Percentiles rank a stretch among this genome's conserved stretches.
Conservation (phyloP, 306 rosid genomes). For the Hippophae tibetana region DNA sequence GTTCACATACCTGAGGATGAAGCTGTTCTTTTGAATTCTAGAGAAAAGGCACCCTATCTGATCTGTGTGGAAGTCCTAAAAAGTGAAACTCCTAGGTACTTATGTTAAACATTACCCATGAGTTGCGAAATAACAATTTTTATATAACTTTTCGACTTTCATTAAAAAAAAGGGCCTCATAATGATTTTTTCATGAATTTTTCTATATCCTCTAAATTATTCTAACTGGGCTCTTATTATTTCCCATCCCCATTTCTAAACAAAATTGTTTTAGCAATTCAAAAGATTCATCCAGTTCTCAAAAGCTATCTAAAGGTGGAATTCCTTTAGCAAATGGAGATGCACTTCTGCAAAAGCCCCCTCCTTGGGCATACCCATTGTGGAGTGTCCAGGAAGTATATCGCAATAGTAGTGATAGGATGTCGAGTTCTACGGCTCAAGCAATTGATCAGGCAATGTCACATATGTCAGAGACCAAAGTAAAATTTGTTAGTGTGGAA, state of each 20-base stretch:
- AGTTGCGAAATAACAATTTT: not conserved
- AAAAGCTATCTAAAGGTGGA: constrained; percentile 90
- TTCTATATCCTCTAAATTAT: constrained; percentile 1
- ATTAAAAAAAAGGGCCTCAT: too few species aligned
- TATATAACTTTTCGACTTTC: too few species aligned
- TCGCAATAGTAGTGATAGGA: constrained; percentile 94
- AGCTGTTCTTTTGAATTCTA: constrained; percentile 93
- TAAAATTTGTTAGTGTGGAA: constrained; percentile 51
- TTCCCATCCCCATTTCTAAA: constrained; percentile 6
- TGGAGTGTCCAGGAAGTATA: constrained; percentile 91
- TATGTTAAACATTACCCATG: not conserved
- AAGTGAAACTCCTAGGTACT: constrained; percentile 83
- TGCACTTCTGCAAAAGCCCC: constrained; percentile 81
- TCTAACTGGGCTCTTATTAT: constrained; percentile 8
- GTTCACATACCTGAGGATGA: constrained; percentile 95
- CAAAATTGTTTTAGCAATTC: constrained; percentile 35
- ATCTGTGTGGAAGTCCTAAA: constrained; percentile 83
- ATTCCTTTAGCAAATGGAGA: constrained; percentile 98
- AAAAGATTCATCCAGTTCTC: constrained; percentile 66
- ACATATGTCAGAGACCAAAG: constrained; percentile 58
- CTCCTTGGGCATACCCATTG: constrained; percentile 99
- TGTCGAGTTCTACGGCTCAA: constrained; percentile 94
- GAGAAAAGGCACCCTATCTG: constrained; percentile 97
- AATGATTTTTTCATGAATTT: too few species aligned
- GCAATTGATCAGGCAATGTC: constrained; percentile 99